Percentiles rank a stretch among this genome's conserved stretches.
Conservation (phyloP, 2,329 filamentous ascomycete species). For the Plectosphaerella cucumerina region DNA sequence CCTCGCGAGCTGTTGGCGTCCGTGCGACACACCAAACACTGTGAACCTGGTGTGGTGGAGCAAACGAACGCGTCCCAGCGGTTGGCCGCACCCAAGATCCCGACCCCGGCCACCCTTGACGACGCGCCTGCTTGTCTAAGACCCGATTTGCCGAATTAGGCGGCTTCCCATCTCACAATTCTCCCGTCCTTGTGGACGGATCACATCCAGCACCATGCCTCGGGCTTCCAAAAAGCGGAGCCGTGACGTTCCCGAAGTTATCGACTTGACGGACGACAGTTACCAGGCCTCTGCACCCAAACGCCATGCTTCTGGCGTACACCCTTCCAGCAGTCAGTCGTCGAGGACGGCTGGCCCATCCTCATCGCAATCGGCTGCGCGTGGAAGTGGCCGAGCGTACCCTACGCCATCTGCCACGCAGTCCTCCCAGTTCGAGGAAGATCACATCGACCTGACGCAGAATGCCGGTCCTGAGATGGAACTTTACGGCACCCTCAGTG, state of each 20-base stretch:
- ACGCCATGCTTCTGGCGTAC: not conserved
- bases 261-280: constrained; percentile 9
- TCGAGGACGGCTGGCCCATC: not conserved
- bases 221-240: constrained; percentile 27
- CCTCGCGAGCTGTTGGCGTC: not conserved
- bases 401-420: too few relatives aligned
- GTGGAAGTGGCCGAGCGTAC: not conserved
- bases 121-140: too few relatives aligned
- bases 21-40: not conserved
- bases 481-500: constrained; percentile 43
- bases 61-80: not conserved
- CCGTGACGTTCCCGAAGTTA: constrained; percentile 33
- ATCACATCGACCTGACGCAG: constrained; percentile 39
- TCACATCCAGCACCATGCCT: too few relatives aligned
- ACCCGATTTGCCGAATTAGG: too few relatives aligned
- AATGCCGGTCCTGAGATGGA: constrained; percentile 33
- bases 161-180: too few relatives aligned
- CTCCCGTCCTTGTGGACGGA: too few relatives aligned
- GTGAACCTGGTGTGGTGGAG: not conserved
- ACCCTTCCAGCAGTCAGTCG: not conserved
- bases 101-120: too few relatives aligned
- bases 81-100: too few relatives aligned
- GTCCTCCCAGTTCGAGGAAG: constrained; percentile 23
- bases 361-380: not conserved
- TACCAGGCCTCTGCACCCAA: not conserved